Base-by-base conservation (phyloP, 305 asterid species). In the Nicotiana rustica region DNA sequence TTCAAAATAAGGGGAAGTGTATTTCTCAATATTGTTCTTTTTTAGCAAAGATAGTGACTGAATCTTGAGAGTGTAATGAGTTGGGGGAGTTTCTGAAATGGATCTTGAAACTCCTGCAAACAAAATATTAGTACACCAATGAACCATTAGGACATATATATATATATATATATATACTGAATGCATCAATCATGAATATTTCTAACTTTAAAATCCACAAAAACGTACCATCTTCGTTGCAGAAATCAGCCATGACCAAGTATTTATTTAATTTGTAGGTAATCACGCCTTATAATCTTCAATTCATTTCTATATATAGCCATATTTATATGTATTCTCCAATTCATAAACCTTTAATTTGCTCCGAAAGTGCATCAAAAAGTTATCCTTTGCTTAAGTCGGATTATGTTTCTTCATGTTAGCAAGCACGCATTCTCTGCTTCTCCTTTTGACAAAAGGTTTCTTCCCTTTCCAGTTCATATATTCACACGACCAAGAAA, bases 21-120 rank as follows among this genome's bases (percentile, higher is more conserved):
- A 91, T 62, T 65, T 81, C 9, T 89, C 92, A 61, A 91, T 85
- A 56, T 86, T 89, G 70, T 80, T 84, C 77, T 86, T 86, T 2
- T 66, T 57, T 25, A 25, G 29, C 29, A 25, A 25, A 25, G 29
- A 25, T 25, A 25, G 29, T 25, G 29, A 25, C 29, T 89, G 85
- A 71, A 92, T 83, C 83, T 86, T 88, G 84, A 91, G 76, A 3
- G 68, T 25, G 62, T 82, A 86, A 78, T 92, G 94, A 82, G 70
- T 82, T 1, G 96, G 96, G 15, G 90, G 88, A 13, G 87, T 71
- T 18, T 89, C 88, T 0, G 94, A 87, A 59, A 81, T 64, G 69
- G 89, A 82, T 68, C 83, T 85, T 25, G 84, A 78, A 81, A 87
- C 80, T 2, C 90, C 96, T 92, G 67, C 76, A 67, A 38, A 61